Percentiles rank a stretch among this genome's conserved stretches.
These are phyloP conservation scores for Colletotrichum gigasporum DNA, from an alignment of 2,329 filamentous ascomycete genomes.

Conservation along the genomic window DNA sequence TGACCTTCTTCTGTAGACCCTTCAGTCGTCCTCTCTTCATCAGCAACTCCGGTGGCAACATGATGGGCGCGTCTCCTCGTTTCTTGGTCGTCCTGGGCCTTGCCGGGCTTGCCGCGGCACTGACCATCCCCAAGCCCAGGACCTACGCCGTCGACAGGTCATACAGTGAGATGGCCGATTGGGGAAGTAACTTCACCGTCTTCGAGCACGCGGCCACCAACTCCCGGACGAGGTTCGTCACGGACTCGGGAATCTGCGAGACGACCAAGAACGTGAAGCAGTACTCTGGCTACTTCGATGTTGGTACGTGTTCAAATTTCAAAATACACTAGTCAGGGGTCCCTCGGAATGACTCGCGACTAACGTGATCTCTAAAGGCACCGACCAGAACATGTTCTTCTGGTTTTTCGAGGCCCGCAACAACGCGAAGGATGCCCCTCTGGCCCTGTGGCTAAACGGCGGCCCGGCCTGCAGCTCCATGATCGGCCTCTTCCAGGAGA, in stretches of 20 bases:
- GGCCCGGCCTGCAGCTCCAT: slow-evolving; percentile 51
- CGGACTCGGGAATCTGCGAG: slow-evolving; percentile 61
- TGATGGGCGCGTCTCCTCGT: background rate
- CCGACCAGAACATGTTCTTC: slow-evolving; percentile 54
- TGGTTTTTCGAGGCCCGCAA: slow-evolving; percentile 51
- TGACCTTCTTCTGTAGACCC: background rate
- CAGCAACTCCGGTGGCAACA: background rate
- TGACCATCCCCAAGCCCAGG: background rate
- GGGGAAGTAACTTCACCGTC: slow-evolving; percentile 48
- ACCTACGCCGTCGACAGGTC: slow-evolving; percentile 27
- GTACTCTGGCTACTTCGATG: slow-evolving; percentile 60
- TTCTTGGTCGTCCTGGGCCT: slow-evolving; percentile 8
- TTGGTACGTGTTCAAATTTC: slow-evolving; percentile 41
- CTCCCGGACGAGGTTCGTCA: slow-evolving; percentile 56
- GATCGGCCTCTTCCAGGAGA: slow-evolving; percentile 52
- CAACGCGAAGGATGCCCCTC: slow-evolving; percentile 41
- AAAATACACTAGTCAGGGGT: background rate
- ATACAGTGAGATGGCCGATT: slow-evolving; percentile 25
- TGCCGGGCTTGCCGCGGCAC: background rate
- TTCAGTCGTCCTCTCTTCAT: background rate
- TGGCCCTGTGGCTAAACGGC: slow-evolving; percentile 49
- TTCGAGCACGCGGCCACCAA: slow-evolving; percentile 58
- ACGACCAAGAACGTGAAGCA: slow-evolving; percentile 59
- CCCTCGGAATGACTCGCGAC: slow-evolving; percentile 34
- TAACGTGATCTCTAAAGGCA: slow-evolving; percentile 22